Percentiles rank a stretch among this genome's conserved stretches.
phyloP scores from a whole-genome alignment of 2,329 filamentous ascomycete species.

The Cladosporium velox region DNA sequence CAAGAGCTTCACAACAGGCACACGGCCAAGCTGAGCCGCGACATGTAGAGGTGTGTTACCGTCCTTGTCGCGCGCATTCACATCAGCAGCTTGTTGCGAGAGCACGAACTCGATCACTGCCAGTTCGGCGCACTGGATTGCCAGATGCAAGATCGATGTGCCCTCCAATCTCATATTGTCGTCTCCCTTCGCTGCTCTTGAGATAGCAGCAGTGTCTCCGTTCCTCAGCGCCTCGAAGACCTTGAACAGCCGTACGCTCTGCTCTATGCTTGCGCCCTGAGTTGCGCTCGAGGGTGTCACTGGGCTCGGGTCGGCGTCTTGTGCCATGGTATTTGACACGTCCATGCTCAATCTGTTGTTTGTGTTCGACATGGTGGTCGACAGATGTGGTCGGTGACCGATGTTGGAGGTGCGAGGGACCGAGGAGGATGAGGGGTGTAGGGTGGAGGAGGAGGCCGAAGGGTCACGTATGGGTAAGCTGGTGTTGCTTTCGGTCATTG shows the following conservation, averaged over 20 bases:
- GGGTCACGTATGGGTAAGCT: slow-evolving; percentile 58
- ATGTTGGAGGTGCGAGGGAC: slow-evolving; percentile 27
- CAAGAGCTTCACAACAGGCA: slow-evolving; percentile 77
- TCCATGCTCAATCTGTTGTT: slow-evolving; percentile 24
- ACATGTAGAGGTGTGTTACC: slow-evolving; percentile 93
- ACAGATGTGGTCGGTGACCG: slow-evolving; percentile 36
- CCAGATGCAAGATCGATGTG: slow-evolving; percentile 87
- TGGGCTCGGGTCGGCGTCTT: slow-evolving; percentile 23
- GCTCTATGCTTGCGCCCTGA: slow-evolving; percentile 66
- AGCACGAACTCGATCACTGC: slow-evolving; percentile 94
- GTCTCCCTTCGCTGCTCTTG: slow-evolving; percentile 70
- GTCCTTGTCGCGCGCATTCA: slow-evolving; percentile 89
- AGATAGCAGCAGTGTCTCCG: slow-evolving; percentile 88
- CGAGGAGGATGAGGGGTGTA: slow-evolving; percentile 14
- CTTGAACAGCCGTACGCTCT: slow-evolving; percentile 91
- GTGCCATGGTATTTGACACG: slow-evolving; percentile 8
- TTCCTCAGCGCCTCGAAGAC: slow-evolving; percentile 89
- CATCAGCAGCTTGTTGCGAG: slow-evolving; percentile 63
- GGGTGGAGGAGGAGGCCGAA: slow-evolving; percentile 1
- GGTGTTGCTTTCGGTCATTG: slow-evolving; percentile 73
- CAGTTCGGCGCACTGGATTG: slow-evolving; percentile 91
- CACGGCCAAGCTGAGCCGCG: slow-evolving; percentile 78
- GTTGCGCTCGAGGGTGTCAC: slow-evolving; percentile 30
- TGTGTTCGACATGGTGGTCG: slow-evolving; percentile 39
- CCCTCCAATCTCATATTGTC: slow-evolving; percentile 62